Percentiles rank a stretch among this genome's conserved stretches.
phyloP scores from a whole-genome alignment of 768 basidiomycete species.

The Amyloporia xantha region DNA sequence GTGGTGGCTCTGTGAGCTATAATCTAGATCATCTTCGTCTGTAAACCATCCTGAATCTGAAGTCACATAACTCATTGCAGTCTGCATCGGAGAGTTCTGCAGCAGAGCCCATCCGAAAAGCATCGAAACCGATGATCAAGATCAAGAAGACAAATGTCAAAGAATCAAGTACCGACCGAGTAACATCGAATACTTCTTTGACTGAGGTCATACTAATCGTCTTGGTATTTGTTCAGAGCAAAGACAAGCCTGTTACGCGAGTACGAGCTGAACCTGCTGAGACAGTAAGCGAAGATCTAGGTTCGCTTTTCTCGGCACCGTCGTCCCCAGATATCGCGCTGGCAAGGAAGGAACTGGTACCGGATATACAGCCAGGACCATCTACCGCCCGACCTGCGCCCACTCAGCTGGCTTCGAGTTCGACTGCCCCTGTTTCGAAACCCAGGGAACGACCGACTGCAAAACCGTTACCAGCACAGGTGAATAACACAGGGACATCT shows the following conservation, averaged over 20 bases:
- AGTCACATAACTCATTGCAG: too few species aligned
- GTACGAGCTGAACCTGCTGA: background rate
- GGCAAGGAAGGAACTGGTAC: background rate
- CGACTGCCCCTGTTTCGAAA: too few species aligned
- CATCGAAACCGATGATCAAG: background rate
- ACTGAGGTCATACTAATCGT: background rate
- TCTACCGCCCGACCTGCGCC: too few species aligned
- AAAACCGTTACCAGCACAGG: background rate
- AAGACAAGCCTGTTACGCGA: background rate
- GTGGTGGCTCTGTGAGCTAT: too few species aligned
- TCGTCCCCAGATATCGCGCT: background rate
- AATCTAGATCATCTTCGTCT: too few species aligned
- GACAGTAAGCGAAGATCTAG: background rate
- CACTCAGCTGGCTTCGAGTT: too few species aligned
- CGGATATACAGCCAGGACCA: background rate
- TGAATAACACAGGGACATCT: background rate
- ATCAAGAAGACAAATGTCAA: slow-evolving; percentile 1
- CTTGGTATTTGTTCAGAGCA: background rate
- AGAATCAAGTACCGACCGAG: background rate
- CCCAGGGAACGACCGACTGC: background rate
- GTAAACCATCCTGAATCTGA: too few species aligned
- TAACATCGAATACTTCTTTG: background rate
- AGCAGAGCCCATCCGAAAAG: background rate
- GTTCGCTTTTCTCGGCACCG: background rate
- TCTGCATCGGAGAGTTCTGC: background rate